Evolutionary conservation across 768 basidiomycete genomes (phyloP).

Genomic region (Hirschioporus abietinus): DNA sequence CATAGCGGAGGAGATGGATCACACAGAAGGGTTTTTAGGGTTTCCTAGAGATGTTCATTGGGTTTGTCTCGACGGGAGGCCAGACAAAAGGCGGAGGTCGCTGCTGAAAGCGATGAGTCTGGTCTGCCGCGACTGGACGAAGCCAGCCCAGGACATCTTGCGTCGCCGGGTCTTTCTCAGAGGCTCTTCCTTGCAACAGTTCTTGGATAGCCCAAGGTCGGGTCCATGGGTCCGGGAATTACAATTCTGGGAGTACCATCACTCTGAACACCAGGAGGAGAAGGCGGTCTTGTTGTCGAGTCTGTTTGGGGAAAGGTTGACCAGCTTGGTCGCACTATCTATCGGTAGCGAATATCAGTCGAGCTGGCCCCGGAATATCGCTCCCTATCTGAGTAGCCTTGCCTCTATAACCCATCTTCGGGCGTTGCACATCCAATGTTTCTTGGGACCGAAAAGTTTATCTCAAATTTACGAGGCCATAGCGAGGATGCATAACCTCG

Average conservation of each 20-base stretch:
- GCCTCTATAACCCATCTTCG: neutral
- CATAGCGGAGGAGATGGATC: too few relatives aligned
- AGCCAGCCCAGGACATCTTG: neutral
- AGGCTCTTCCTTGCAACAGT: neutral
- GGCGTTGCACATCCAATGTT: neutral
- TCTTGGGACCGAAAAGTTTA: neutral
- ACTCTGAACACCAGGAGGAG: neutral
- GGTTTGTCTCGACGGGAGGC: neutral
- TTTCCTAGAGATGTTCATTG: neutral
- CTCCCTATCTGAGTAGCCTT: neutral
- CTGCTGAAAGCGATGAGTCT: neutral
- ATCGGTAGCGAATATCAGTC: neutral
- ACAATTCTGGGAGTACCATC: neutral
- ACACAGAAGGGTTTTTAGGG: neutral
- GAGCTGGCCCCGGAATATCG: neutral
- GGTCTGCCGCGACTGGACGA: neutral
- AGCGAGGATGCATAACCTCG: neutral
- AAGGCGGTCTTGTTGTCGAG: neutral
- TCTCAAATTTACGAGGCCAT: neutral
- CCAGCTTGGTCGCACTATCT: neutral
- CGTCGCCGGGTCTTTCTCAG: neutral
- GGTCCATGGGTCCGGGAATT: neutral
- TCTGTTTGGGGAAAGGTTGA: neutral
- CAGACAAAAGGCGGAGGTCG: neutral
- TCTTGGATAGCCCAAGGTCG: neutral